Percentiles rank a stretch among this genome's conserved stretches.
Evolutionary conservation across 805 yeast genomes (phyloP).

Genomic region (Saccharomycopsis oosterbeekiorum): DNA sequence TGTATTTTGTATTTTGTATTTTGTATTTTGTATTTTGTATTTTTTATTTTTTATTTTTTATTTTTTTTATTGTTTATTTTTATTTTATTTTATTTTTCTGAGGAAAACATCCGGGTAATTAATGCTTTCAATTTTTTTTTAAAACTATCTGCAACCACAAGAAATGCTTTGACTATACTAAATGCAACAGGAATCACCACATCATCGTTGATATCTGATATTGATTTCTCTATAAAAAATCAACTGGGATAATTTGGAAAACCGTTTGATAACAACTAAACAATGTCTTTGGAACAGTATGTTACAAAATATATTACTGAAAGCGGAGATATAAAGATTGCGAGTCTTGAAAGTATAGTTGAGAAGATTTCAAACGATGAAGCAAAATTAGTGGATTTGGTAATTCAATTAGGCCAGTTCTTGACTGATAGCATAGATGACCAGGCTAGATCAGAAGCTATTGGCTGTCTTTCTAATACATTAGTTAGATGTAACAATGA

Average conservation of each 20-base stretch:
- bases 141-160: no score
- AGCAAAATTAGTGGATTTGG: slow-evolving; percentile 2
- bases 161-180: no score
- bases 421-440: slow-evolving; percentile 38
- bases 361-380: not conserved
- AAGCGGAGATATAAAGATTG: not conserved
- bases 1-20: not conserved
- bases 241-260: no score
- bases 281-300: not conserved
- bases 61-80: not conserved
- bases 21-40: not conserved
- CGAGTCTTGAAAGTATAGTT: not conserved
- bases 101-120: not conserved
- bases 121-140: not conserved
- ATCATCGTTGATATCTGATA: no score
- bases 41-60: not conserved
- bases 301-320: not conserved
- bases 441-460: slow-evolving; percentile 30
- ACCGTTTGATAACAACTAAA: not conserved
- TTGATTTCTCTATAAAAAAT: no score
- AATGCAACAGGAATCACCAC: not conserved
- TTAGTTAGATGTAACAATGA: slow-evolving; percentile 24
- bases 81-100: no score
- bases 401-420: slow-evolving; percentile 36
- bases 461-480: slow-evolving; percentile 33